Evolutionary conservation across 257 asterid genomes (phyloP).

Genomic region (Oldenlandia corymbosa): DNA sequence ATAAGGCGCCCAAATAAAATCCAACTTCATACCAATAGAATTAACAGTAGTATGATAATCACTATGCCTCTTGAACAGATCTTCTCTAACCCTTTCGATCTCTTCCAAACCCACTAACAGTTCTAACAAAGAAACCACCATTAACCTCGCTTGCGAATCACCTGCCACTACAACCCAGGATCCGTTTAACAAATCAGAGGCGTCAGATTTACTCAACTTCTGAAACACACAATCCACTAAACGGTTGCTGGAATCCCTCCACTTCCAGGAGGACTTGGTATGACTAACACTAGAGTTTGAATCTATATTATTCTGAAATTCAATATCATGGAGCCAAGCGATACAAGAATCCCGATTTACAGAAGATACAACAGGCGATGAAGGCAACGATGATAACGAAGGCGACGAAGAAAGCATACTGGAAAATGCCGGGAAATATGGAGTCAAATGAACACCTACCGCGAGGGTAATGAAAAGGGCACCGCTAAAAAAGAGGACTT

Average conservation of each 20-base stretch:
- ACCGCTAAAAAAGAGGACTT: conserved; percentile 91
- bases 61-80: conserved; percentile 92
- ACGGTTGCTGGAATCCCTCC: conserved; percentile 39
- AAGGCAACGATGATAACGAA: conserved; percentile 17
- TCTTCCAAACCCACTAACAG: conserved; percentile 58
- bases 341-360: conserved; percentile 58
- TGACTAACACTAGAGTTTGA: conserved; percentile 14
- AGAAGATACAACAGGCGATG: conserved; percentile 20
- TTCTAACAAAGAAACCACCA: conserved; percentile 73
- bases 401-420: conserved; percentile 29
- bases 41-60: conserved; percentile 61
- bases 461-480: conserved; percentile 97
- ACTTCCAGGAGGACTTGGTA: conserved; percentile 62
- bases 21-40: conserved; percentile 76
- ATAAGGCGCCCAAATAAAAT: conserved; percentile 88
- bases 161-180: conserved; percentile 94
- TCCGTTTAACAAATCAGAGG: conserved; percentile 77
- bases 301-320: conserved; percentile 17
- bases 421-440: conserved; percentile 66
- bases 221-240: conserved; percentile 67
- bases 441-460: conserved; percentile 83
- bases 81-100: conserved; percentile 43
- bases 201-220: conserved; percentile 55
- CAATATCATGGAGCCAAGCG: conserved; percentile 48
- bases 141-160: conserved; percentile 82